Evolutionary conservation across 208 protist genomes (phyloP).

Genomic region (Acanthamoeba healyi): DNA sequence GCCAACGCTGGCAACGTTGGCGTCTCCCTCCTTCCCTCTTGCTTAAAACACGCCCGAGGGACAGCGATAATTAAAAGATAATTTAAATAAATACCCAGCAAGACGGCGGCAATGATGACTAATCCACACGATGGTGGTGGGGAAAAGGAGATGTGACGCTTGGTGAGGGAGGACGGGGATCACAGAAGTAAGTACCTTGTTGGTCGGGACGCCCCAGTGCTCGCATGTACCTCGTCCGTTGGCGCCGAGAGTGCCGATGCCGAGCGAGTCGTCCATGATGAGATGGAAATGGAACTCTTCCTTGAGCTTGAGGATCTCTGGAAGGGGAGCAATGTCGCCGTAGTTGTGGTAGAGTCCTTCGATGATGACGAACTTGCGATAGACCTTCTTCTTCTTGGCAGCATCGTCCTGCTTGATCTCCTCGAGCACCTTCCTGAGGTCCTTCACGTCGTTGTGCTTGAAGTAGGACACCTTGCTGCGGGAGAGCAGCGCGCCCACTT

Average conservation of each 20-base stretch:
- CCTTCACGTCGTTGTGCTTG: constrained; percentile 96
- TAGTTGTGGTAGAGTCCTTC: constrained; percentile 96
- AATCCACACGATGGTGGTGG: background rate
- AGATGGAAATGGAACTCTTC: constrained; percentile 96
- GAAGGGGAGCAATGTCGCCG: constrained; percentile 92
- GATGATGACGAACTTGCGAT: constrained; percentile 95
- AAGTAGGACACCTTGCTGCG: constrained; percentile 93
- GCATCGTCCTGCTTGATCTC: constrained; percentile 84
- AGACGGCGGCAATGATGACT: too few species aligned
- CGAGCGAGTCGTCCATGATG: constrained; percentile 97
- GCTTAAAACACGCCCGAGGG: too few species aligned
- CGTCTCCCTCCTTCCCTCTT: too few species aligned
- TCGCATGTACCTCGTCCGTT: constrained; percentile 96
- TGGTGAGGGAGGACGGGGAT: constrained; percentile 81
- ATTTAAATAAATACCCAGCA: too few species aligned
- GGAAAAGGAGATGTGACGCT: too few species aligned
- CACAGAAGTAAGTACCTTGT: constrained; percentile 86
- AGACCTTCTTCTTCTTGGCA: constrained; percentile 84
- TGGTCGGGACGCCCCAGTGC: constrained; percentile 93
- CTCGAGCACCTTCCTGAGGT: constrained; percentile 93
- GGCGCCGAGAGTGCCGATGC: constrained; percentile 96
- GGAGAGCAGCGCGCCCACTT: constrained; percentile 94
- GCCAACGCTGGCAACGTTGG: too few species aligned
- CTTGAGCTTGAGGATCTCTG: constrained; percentile 94
- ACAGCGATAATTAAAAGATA: too few species aligned